Percentiles rank a stretch among this genome's conserved stretches.
These are phyloP conservation scores for Diaporthe australafricana DNA, from an alignment of 2,329 filamentous ascomycete species.

Conservation along the genomic window DNA sequence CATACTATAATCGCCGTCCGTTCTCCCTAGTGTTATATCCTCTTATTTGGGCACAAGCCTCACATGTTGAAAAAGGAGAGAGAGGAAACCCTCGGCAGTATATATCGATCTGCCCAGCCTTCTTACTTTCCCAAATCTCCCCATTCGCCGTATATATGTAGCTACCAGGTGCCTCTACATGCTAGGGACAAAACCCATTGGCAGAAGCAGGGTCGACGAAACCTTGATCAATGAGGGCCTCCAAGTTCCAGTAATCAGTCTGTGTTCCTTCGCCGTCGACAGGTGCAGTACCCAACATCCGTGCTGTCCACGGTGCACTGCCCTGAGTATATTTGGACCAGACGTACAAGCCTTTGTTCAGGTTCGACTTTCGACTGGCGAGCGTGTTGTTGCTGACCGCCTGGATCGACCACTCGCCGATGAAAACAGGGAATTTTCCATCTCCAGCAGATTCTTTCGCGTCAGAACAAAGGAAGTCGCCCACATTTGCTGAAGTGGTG, in stretches of 20 bases:
- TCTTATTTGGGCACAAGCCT: too few species aligned
- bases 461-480: not conserved
- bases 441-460: not conserved
- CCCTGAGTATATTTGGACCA: slow-evolving; percentile 1
- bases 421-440: not conserved
- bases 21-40: too few species aligned
- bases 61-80: too few species aligned
- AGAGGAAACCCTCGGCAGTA: too few species aligned
- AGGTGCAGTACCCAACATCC: not conserved
- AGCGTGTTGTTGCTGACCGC: not conserved
- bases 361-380: not conserved
- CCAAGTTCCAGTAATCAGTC: slow-evolving; percentile 3
- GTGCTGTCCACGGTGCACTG: not conserved
- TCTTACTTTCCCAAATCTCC: too few species aligned
- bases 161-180: too few species aligned
- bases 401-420: not conserved
- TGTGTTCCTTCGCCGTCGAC: not conserved
- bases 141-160: too few species aligned
- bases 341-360: not conserved
- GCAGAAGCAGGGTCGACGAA: not conserved
- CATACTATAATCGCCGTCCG: too few species aligned
- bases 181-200: not conserved
- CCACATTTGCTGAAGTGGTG: not conserved
- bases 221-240: not conserved
- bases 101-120: too few species aligned